Evolutionary conservation across 169 alveolate species (phyloP).

Genomic region (Plasmodium yoelii): DNA sequence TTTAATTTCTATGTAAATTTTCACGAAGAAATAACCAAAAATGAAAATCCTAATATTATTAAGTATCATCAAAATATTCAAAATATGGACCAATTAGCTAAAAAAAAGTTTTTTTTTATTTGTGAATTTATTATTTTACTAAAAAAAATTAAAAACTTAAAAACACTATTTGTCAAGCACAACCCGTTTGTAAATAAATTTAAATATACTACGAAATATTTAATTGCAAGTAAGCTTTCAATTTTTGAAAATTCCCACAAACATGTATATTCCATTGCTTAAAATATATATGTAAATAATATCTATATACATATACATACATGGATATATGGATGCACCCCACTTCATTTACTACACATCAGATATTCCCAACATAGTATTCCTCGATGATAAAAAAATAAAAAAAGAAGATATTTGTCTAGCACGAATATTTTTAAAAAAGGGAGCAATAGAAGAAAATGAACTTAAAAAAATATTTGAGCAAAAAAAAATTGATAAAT

Average conservation of each 20-base stretch:
- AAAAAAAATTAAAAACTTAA: slow-evolving; percentile 28
- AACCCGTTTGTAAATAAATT: slow-evolving; percentile 46
- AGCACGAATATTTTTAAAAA: slow-evolving; percentile 50
- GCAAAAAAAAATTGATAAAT: slow-evolving; percentile 39
- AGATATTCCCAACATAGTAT: slow-evolving; percentile 39
- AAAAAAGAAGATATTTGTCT: slow-evolving; percentile 59
- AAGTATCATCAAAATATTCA: slow-evolving; percentile 50
- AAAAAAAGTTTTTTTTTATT: slow-evolving; percentile 36
- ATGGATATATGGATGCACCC: neutral
- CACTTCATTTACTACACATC: neutral
- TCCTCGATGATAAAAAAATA: slow-evolving; percentile 61
- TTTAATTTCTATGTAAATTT: slow-evolving; percentile 18
- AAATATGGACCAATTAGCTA: slow-evolving; percentile 31
- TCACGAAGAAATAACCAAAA: slow-evolving; percentile 20
- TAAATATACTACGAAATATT: slow-evolving; percentile 34
- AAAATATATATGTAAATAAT: neutral
- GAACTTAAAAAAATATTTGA: slow-evolving; percentile 67
- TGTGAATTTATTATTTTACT: slow-evolving; percentile 35
- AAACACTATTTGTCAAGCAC: slow-evolving; percentile 39
- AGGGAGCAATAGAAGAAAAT: slow-evolving; percentile 34
- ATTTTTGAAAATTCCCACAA: neutral
- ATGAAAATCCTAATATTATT: slow-evolving; percentile 3
- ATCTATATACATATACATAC: neutral
- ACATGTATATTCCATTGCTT: neutral
- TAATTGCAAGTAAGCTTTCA: slow-evolving; percentile 40